Conservation (phyloP, 148 eudicot genomes). For the Pharnaceum exiguum region DNA sequence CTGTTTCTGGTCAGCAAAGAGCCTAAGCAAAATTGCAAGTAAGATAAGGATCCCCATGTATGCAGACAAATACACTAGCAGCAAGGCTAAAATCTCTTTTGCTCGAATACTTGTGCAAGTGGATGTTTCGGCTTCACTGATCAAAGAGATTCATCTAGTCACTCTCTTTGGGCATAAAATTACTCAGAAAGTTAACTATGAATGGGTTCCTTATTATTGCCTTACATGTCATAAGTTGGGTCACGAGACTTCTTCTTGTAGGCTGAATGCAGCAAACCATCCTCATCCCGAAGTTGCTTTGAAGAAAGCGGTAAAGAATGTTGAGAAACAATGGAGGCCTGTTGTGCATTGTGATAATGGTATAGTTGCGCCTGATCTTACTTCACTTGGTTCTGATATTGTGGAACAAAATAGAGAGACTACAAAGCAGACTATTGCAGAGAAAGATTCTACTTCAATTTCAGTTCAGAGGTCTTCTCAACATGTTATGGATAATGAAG, state of each 20-base stretch:
- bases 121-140: not conserved
- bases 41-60: not conserved
- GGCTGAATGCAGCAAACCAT: too few relatives aligned
- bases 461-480: too few relatives aligned
- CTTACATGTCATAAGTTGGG: not conserved
- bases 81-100: not conserved
- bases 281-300: too few relatives aligned
- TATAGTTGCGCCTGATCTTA: too few relatives aligned
- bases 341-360: too few relatives aligned
- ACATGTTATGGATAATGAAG: too few relatives aligned
- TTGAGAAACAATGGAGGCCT: too few relatives aligned
- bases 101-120: not conserved
- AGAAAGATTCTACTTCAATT: too few relatives aligned
- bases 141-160: not conserved
- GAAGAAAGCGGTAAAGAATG: too few relatives aligned
- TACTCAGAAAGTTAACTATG: not conserved
- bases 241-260: not conserved
- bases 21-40: not conserved
- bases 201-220: not conserved
- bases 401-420: too few relatives aligned
- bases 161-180: not conserved
- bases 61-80: not conserved
- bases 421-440: too few relatives aligned
- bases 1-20: not conserved
- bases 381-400: too few relatives aligned